Evolutionary conservation across 108 stramenopile species (phyloP).

Genomic region (Cylindrotheca fusiformis): DNA sequence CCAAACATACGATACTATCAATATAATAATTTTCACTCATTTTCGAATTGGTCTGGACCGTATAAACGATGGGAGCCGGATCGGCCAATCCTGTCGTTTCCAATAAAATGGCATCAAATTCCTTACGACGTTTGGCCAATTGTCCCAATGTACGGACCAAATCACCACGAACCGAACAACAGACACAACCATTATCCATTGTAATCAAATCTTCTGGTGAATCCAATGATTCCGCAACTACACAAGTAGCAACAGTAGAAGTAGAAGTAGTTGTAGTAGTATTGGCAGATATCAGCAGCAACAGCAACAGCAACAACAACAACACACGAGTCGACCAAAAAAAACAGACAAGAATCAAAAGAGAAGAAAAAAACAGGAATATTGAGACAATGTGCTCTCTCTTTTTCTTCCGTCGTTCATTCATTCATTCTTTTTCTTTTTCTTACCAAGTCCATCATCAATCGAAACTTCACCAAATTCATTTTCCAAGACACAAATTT

Average conservation of each 20-base stretch:
- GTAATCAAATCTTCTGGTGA: slow-evolving; percentile 95
- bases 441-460: slow-evolving; percentile 91
- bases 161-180: slow-evolving; percentile 98
- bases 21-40: slow-evolving; percentile 84
- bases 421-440: no score
- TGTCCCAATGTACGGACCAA: slow-evolving; percentile 93
- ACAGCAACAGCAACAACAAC: no score
- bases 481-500: slow-evolving; percentile 98
- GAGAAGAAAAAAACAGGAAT: no score
- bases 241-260: no score
- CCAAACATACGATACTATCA: slow-evolving; percentile 90
- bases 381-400: no score
- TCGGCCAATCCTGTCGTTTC: slow-evolving; percentile 96
- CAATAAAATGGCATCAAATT: slow-evolving; percentile 93
- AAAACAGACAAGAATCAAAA: no score
- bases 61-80: slow-evolving; percentile 96
- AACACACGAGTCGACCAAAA: no score
- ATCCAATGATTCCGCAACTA: slow-evolving; percentile 88
- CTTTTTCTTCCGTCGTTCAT: no score
- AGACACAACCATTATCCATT: slow-evolving; percentile 99
- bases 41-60: slow-evolving; percentile 92
- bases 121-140: slow-evolving; percentile 80
- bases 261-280: no score
- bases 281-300: no score
- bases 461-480: slow-evolving; percentile 97